These are phyloP conservation scores for Nicotiana rustica DNA, from an alignment of 305 asterid species.

Conservation along the genomic window DNA sequence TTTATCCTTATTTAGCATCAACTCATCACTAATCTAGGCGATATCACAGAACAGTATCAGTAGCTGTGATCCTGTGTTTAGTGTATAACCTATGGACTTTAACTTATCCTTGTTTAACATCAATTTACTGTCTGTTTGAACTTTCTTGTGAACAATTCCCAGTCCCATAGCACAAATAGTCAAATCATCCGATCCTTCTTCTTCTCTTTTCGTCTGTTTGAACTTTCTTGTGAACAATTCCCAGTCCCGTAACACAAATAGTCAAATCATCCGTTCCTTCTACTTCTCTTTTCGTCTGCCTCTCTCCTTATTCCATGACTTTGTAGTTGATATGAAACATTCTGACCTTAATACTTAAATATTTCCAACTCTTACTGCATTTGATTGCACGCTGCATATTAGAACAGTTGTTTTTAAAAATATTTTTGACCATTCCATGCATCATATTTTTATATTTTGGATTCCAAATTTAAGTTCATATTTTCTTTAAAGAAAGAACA, in stretches of 20 bases:
- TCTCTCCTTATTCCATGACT: not conserved
- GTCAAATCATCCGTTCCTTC: not conserved
- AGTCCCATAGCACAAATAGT: not conserved
- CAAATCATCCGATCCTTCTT: not conserved
- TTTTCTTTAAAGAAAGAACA: not conserved
- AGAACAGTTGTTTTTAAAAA: not conserved
- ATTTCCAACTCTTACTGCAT: conserved; percentile 1
- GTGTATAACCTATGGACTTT: not conserved
- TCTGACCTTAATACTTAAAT: not conserved
- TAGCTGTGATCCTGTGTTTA: not conserved
- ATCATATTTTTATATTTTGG: not conserved
- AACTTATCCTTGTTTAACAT: too few species aligned
- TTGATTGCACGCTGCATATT: conserved; percentile 12
- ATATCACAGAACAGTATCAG: not conserved
- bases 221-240: not conserved
- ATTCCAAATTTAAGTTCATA: conserved; percentile 6
- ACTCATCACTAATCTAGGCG: not conserved
- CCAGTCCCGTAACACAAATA: not conserved
- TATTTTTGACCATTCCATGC: not conserved
- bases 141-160: not conserved
- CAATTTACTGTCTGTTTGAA: not conserved
- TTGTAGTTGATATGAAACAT: not conserved
- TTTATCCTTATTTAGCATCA: conserved; percentile 24
- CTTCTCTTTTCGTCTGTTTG: too few species aligned
- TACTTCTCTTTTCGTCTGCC: not conserved